Percentiles rank a stretch among this genome's conserved stretches.
Conservation (phyloP, 352 stramenopile species). For the Phytophthora cactorum region DNA sequence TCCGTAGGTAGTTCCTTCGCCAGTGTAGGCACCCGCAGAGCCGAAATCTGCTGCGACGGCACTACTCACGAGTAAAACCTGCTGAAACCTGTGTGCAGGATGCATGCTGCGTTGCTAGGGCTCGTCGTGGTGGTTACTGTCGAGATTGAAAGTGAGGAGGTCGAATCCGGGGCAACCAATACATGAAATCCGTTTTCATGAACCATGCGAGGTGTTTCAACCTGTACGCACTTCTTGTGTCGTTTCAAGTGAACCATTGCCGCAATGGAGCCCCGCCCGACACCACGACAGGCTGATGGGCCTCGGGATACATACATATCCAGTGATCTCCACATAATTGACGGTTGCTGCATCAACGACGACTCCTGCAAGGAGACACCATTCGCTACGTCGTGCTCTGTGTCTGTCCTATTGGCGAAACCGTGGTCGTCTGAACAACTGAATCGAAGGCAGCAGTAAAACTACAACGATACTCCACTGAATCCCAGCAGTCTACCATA, state of each 20-base stretch:
- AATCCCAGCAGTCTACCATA: no score
- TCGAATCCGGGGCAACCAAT: constrained; percentile 6
- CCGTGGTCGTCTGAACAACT: neutral
- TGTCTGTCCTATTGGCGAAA: constrained; percentile 20
- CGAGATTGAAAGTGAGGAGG: constrained; percentile 23
- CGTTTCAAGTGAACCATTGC: constrained; percentile 24
- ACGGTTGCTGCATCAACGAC: constrained; percentile 15
- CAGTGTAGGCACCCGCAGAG: constrained; percentile 6
- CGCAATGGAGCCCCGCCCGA: neutral
- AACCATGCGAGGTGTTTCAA: constrained; percentile 21
- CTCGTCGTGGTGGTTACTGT: neutral
- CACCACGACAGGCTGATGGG: constrained; percentile 14
- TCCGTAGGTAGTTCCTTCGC: constrained; percentile 25
- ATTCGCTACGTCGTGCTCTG: constrained; percentile 12
- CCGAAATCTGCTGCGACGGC: constrained; percentile 9
- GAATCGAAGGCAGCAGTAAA: neutral
- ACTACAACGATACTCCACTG: no score
- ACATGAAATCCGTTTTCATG: constrained; percentile 22
- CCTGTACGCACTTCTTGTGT: constrained; percentile 7
- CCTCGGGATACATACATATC: neutral
- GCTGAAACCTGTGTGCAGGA: constrained; percentile 7
- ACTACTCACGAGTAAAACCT: constrained; percentile 6
- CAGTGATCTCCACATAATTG: constrained; percentile 11
- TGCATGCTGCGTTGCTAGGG: constrained; percentile 4
- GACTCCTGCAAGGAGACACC: constrained; percentile 19